Evolutionary conservation across 768 basidiomycete species (phyloP), one percentile per base, ranked within the genome.

Genomic region (Hirschioporus abietinus): DNA sequence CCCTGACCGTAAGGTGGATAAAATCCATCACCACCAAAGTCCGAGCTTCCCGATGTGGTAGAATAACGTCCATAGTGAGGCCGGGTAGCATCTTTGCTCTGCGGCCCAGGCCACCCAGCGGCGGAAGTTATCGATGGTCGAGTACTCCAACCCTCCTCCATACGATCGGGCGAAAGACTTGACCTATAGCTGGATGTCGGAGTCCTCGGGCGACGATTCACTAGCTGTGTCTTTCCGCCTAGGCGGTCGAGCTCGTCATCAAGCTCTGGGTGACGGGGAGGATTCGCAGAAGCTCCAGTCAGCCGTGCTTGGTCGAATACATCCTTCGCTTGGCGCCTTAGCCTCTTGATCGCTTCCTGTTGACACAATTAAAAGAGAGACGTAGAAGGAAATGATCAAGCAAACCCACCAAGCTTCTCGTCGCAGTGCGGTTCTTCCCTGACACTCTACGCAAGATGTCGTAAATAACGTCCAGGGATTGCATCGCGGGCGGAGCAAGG

Each of bases 171-270:
- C 12, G 42, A 52, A 52, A 52, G 42, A 52, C 60, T 18, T 8
- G 66, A 25, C 23, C 63, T 58, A 20, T 60, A 67, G 20, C 66
- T 65, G 15, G 70, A 63, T 7, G 69, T 63, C 0, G 73, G 68
- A 15, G 64, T 10, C 18, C 63, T 24, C 0, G 42, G 26, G 30
- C 69, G 63, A 60, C 9, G 80, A 73, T 42, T 52, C 42, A 83
- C 76, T 3, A 84, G 71, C 68, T 78, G 76, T 0, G 87, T 88
- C 70, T 80, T 83, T 1, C 87, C 87, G 25, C 82, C 82, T 58
- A 87, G 74, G 27, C 85, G 80, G 69, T 87, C 83, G 26, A 88
- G 81, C 64, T 88, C 86, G 1, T 77, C 76, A 30, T 52, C 42
- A 20, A 52, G 42, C 12, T 52, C 42, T 52, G 42, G 12, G 42